Evolutionary conservation across 169 alveolate genomes (phyloP), one percentile per base, ranked within the genome.

Genomic region (Plasmodium chabaudi): DNA sequence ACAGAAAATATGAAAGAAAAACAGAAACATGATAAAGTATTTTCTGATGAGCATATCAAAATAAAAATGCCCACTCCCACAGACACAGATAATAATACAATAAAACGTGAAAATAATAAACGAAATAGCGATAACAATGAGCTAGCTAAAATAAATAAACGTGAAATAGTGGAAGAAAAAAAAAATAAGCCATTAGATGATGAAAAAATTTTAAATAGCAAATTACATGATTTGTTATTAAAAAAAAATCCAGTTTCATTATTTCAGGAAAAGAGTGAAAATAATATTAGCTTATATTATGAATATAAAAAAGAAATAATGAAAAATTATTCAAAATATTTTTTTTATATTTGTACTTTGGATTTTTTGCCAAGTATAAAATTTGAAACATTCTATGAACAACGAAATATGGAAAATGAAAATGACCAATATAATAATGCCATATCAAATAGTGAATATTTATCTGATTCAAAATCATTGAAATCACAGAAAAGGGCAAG

Each of bases 321-420:
- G 17, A 25, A 61, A n/a, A 61, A 19, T 55, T 13, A 82, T 19
- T 27, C 53, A 17, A 65, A 82, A 17, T 82, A 82, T 23, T 82
- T 82, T 39, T 82, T 82, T 46, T 82, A 82, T 59, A 82, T 82
- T n/a, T 82, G 61, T 63, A 82, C 90, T n/a, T 34, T 82, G 39
- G 90, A 82, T 42, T 12, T 68, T 25, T 21, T 82, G 19, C 90
- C 90, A 19, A 82, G 72, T 39, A 82, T 82, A 65, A 51, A 42
- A 46, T 82, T 82, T 71, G 90, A 82, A 56, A 65, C 90, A 9
- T 82, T 44, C 9, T 82, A 67, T 60, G 84, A 82, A 25, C 61
- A 55, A 13, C 12, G 4, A 19, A 63, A 67, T 4, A 15, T 21
- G 15, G 42, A 5, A n/a, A 13, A 55, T 19, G 17, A 34, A 7